Evolutionary conservation across 2,329 filamentous ascomycete species (phyloP), one percentile per base, ranked within the genome.

Genomic region (Talaromyces funiculosus): DNA sequence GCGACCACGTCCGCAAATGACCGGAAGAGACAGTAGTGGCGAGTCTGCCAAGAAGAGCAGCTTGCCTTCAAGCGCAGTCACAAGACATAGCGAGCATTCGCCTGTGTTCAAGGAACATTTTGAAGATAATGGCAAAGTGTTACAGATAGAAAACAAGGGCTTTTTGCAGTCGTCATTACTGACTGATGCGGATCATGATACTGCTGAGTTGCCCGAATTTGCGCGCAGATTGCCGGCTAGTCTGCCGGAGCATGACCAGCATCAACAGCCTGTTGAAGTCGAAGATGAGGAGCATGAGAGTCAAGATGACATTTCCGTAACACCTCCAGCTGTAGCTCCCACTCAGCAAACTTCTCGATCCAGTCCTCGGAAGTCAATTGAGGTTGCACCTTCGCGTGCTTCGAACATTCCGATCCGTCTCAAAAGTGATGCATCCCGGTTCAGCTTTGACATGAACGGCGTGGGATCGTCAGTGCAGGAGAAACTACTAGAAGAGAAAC

Each of bases 391-490:
- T 12, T 3, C 68, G 42, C 66, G 67, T 43, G 65, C 69, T 31
- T 64, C 72, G 4, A 73, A 73, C 5, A 62, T 80, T 37, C 79
- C 79, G 2, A 78, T 73, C 61, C 79, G 80, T 65, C 70, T 80
- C 59, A 79, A 75, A 60, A 86, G 84, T 66, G 84, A 81, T 68
- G 82, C 84, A 0, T 86, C 84, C 1, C 77, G 85, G 9, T 88
- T 88, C 67, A 87, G 85, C 65, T 88, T 88, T 65, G 85, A 88
- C 63, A 81, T 87, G 66, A 80, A 78, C 5, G 81, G 80, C 16
- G 77, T 79, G 9, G 84, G 83, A 58, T 85, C 84, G 4, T 78
- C 81, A 4, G 77, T 79, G 0, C 84, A 88, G 67, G 85, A 88
- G 67, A 82, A 81, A 64, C 72, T 86, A 6, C 72, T 88, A 35